phyloP scores from a whole-genome alignment of 2,329 filamentous ascomycete genomes.

The Sclerotinia trifoliorum region DNA sequence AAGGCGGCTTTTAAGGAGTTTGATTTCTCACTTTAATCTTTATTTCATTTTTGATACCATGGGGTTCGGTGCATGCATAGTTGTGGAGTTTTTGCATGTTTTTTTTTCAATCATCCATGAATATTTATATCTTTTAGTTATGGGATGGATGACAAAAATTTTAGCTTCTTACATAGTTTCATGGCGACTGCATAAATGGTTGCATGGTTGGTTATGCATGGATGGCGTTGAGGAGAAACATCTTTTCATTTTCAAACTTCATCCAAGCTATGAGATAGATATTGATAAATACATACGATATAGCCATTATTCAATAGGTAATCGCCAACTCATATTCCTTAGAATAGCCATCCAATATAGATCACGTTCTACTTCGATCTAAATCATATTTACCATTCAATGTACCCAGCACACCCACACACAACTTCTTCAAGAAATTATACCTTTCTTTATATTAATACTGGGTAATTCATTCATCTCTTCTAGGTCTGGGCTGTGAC shows the following conservation, averaged over 20 bases:
- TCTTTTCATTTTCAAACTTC: not conserved
- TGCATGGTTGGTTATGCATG: not conserved
- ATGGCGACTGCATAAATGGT: no score
- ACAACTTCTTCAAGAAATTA: no score
- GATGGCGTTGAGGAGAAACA: not conserved
- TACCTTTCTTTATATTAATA: no score
- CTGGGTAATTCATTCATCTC: no score
- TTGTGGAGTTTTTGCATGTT: conserved; percentile 2
- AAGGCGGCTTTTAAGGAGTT: conserved; percentile 79
- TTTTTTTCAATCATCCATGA: not conserved
- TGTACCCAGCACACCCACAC: no score
- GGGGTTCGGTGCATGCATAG: not conserved
- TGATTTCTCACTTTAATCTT: conserved; percentile 60
- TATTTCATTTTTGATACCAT: not conserved
- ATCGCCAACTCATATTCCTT: not conserved
- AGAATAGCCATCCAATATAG: no score
- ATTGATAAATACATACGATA: not conserved
- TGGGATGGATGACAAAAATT: not conserved
- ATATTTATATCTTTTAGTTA: not conserved
- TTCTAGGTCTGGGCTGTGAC: no score
- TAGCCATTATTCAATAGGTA: not conserved
- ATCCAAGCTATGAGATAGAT: not conserved
- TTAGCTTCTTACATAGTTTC: not conserved
- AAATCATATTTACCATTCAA: no score
- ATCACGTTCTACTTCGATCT: no score